phyloP scores from a whole-genome alignment of 1,284 basidiomycete genomes.

The Coniferiporia weirii region DNA sequence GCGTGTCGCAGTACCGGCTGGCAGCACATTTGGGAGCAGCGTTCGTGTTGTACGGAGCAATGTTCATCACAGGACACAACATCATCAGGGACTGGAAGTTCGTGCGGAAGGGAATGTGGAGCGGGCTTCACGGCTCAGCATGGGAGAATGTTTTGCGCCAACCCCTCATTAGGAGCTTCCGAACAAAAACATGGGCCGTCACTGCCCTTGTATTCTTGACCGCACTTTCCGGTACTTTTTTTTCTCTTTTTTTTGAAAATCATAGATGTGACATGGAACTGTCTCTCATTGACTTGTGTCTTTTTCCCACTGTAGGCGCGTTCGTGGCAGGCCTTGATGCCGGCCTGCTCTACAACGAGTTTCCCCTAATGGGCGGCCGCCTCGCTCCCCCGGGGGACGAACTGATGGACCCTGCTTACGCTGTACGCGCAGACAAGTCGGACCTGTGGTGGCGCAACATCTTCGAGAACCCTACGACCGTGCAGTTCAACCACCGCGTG shows the following conservation, averaged over 20 bases:
- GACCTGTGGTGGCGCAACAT: constrained; percentile 91
- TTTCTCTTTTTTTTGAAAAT: constrained; percentile 2
- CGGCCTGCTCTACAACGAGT: constrained; percentile 95
- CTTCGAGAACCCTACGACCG: constrained; percentile 96
- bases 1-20: constrained; percentile 95
- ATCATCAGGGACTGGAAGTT: constrained; percentile 81
- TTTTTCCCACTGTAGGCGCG: constrained; percentile 55
- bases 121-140: constrained; percentile 36
- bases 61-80: constrained; percentile 81
- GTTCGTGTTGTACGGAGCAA: constrained; percentile 85
- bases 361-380: constrained; percentile 92
- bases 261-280: background rate
- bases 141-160: constrained; percentile 54
- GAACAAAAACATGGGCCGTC: constrained; percentile 53
- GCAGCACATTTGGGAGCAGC: constrained; percentile 93
- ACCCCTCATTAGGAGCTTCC: constrained; percentile 56
- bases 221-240: constrained; percentile 72
- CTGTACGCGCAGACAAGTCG: constrained; percentile 58
- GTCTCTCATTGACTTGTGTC: constrained; percentile 10
- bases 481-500: constrained; percentile 94
- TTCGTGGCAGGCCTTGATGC: constrained; percentile 98
- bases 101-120: constrained; percentile 42
- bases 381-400: constrained; percentile 82
- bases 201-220: constrained; percentile 83
- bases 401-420: constrained; percentile 76